A percentile compares a stretch with the other conserved stretches of the same genome.
Evolutionary conservation across 306 rosid genomes (phyloP).

Genomic region (Comarum palustre): DNA sequence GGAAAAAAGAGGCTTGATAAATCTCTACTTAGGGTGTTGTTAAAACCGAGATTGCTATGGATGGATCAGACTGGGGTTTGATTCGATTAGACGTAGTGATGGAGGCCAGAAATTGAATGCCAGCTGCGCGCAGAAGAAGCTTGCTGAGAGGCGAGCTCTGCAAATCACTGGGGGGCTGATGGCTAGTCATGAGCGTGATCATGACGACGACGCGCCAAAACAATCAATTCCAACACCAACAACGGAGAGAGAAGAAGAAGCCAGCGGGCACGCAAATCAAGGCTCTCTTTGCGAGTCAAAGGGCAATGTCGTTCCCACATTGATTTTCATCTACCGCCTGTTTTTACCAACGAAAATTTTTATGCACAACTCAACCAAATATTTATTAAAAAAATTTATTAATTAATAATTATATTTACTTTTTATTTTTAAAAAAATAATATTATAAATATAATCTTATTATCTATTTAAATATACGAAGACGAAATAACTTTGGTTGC

Average conservation of each 20-base stretch:
- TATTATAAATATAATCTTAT: too few relatives aligned
- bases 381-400: too few relatives aligned
- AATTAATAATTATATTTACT: too few relatives aligned
- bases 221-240: neutral
- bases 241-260: neutral
- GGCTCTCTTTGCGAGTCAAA: constrained; percentile 44
- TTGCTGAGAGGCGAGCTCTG: neutral
- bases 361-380: too few relatives aligned
- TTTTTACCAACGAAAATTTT: too few relatives aligned
- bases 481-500: neutral
- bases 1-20: neutral
- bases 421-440: too few relatives aligned
- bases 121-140: neutral
- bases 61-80: neutral
- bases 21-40: neutral
- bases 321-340: neutral
- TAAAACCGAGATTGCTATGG: neutral
- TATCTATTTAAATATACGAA: too few relatives aligned
- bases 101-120: neutral
- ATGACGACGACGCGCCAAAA: neutral
- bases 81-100: neutral
- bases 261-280: constrained; percentile 61
- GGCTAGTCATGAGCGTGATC: neutral
- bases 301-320: constrained; percentile 8
- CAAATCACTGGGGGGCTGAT: neutral